These are phyloP conservation scores for Kuraishia ogatae DNA, from an alignment of 805 yeast genomes.

Conservation along the genomic window DNA sequence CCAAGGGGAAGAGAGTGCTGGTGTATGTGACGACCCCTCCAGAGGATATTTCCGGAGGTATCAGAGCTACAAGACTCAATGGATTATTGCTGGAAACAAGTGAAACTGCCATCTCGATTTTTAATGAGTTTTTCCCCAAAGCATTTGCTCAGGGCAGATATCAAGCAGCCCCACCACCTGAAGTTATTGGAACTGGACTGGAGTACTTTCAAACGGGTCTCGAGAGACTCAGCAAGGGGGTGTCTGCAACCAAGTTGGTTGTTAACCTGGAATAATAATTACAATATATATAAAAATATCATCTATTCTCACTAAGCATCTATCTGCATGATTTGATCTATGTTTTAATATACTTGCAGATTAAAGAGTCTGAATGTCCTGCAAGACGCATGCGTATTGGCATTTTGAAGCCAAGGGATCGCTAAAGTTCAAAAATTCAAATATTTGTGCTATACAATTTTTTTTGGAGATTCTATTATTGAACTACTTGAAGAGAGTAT, in stretches of 20 bases:
- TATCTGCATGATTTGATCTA: too few species aligned
- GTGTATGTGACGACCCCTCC: not conserved
- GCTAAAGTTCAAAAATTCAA: too few species aligned
- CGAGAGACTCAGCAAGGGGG: not conserved
- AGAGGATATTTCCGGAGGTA: not conserved
- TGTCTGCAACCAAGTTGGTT: constrained; percentile 1
- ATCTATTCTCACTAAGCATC: too few species aligned
- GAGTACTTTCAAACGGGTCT: not conserved
- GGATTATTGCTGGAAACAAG: not conserved
- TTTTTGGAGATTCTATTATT: too few species aligned
- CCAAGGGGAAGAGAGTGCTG: not conserved
- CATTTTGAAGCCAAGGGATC: too few species aligned
- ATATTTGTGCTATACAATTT: too few species aligned
- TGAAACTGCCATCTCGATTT: not conserved
- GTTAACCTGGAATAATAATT: not conserved
- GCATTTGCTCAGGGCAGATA: constrained; percentile 1
- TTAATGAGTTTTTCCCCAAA: not conserved
- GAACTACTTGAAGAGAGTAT: too few species aligned
- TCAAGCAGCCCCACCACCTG: not conserved
- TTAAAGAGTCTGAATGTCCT: too few species aligned
- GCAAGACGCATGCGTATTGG: too few species aligned
- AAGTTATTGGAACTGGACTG: constrained; percentile 1
- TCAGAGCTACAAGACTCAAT: not conserved
- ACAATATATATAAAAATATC: too few species aligned
- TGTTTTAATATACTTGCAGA: too few species aligned